Evolutionary conservation across 2,329 filamentous ascomycete genomes (phyloP).

Genomic region (Ophiocordyceps camponoti-rufipedis): DNA sequence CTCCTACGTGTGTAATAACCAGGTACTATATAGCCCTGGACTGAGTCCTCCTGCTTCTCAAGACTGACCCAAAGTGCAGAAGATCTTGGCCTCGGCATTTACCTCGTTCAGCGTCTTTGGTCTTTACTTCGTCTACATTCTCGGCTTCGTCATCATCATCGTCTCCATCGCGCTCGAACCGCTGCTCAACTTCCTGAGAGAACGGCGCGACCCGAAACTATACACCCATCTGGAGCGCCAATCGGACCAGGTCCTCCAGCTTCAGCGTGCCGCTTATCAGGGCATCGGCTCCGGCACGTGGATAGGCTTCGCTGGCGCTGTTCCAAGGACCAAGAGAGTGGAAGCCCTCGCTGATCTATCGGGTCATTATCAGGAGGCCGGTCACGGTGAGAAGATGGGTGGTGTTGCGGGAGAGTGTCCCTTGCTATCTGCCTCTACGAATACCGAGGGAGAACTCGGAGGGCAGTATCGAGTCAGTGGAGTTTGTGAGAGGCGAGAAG

Average conservation of each 20-base stretch:
- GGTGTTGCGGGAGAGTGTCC: not conserved
- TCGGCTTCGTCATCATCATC: not conserved
- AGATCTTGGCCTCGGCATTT: not conserved
- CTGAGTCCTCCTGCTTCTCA: no score
- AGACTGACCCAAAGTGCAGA: not conserved
- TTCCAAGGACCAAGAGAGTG: not conserved
- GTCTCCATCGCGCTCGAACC: not conserved
- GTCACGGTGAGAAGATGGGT: not conserved
- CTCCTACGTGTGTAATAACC: not conserved
- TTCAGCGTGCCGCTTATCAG: not conserved
- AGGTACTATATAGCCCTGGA: not conserved
- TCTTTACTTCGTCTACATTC: not conserved
- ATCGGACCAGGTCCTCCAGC: not conserved
- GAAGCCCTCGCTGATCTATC: not conserved
- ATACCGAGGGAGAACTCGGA: no score
- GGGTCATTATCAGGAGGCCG: not conserved
- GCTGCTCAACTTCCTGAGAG: not conserved
- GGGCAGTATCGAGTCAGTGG: no score
- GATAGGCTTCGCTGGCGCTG: not conserved
- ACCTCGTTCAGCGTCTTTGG: not conserved
- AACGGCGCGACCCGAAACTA: not conserved
- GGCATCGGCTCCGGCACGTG: not conserved
- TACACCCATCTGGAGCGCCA: not conserved
- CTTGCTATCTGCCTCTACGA: not conserved
- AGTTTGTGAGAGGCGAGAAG: no score